Evolutionary conservation across 768 basidiomycete species (phyloP), one percentile per base, ranked within the genome.

Genomic region (Russula sp.): DNA sequence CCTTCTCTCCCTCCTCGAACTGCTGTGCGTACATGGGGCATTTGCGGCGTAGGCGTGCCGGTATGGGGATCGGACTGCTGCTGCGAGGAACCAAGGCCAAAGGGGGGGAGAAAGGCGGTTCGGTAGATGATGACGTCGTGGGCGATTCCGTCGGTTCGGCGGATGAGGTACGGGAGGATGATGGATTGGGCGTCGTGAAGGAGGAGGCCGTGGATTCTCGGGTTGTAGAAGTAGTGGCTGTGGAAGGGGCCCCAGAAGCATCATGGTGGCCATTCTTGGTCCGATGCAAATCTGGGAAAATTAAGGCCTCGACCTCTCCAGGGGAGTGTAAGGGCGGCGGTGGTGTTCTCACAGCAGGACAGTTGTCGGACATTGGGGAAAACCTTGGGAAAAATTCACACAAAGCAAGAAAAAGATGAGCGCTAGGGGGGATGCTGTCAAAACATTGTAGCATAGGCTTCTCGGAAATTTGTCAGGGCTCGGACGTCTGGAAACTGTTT

Each of bases 31-130:
- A 59, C 22, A 63, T 45, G 13, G 60, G 60, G 32, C 60, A 61
- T 50, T 61, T 61, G 13, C 61, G 61, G 34, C 61, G 61, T 11
- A 63, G 36, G 4, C 61, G 61, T 11, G 61, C 61, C 18, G 61
- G 61, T 7, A 63, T 34, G 52, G 57, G 61, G 11, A 52, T 53
- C 13, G 51, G 61, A 34, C 61, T 63, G 13, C 20, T 25, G 11
- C 20, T 39, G 8, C 50, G 56, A 10, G 57, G 39, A n/a, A 22
- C n/a, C 20, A 36, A 14, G 10, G 25, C 49, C 6, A 35, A 35
- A 42, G 34, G 43, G 32, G 43, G 32, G 16, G 60, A 32, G 45
- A 50, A 51, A 3, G 38, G 47, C 11, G 39, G 39, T 36, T 34
- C 52, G 13, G 22, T 49, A 11, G 61, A 53, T 39, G 55, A 34